Base-by-base conservation (phyloP, 768 basidiomycete species). In the Mycena latifolia region DNA sequence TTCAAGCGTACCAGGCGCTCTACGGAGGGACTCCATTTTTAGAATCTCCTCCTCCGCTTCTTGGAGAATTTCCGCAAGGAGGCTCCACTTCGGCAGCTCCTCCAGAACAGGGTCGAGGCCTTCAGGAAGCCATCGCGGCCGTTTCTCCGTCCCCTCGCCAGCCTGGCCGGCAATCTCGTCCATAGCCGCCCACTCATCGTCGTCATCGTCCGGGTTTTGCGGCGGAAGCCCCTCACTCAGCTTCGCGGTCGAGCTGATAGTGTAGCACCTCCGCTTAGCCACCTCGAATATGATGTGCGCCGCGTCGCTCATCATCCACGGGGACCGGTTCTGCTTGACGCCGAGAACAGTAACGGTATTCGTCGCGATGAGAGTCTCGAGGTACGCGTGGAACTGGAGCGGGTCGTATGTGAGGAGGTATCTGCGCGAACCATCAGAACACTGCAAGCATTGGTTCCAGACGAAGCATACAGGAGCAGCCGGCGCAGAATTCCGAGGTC, bases 71-170 rank as follows among this genome's bases (percentile, higher is more conserved):
- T 95, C 92, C 0, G 90, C 85, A 15, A 99, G 79, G 10, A 96
- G 75, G 61, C 85, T 85, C 97, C 98, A 99, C 76, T 99, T 99
- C 0, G 96, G 96, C 47, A 93, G 85, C 73, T 99, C 98, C 77
- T 99, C 98, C 25, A 98, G 82, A 0, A 96, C 88, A 0, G 95
- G 93, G 48, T 94, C 89, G 76, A 96, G 89, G 1, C 89, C 90
- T 12, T 86, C 82, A 0, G 95, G 93, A 24, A 95, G 74, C 91
- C 94, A 93, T 25, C 76, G 73, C 5, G 85, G 83, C 35, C 84
- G 78, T 39, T 71, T 69, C 28, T 76, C 71, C 56, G 69, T 63
- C 51, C 17, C 22, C 20, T 73, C 73, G 47, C 70, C 72, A 60
- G 70, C 69, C 17, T 68, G 71, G 53, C 84, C 86, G 57, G 92